These are phyloP conservation scores for Lagenidium giganteum DNA, from an alignment of 352 stramenopile genomes.

Conservation along the genomic window DNA sequence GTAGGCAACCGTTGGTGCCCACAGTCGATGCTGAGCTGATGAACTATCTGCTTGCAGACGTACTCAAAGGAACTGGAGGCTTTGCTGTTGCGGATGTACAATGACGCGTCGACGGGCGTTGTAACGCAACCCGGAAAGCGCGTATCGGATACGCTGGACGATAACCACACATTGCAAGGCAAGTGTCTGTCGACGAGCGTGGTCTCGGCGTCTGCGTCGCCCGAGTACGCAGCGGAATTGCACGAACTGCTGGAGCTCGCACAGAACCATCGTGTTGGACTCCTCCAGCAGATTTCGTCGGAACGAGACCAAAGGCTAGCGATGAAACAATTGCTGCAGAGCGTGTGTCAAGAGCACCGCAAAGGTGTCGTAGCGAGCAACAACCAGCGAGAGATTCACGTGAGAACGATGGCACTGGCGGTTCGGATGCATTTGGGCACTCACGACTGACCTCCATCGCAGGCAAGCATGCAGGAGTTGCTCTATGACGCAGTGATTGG, in stretches of 20 bases:
- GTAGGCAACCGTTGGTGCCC: no score
- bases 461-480: constrained; percentile 34
- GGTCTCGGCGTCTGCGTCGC: neutral
- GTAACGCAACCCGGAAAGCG: no score
- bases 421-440: neutral
- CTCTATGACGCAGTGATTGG: constrained; percentile 73
- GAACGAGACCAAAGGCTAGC: constrained; percentile 52
- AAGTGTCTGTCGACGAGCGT: no score
- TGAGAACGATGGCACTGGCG: constrained; percentile 15
- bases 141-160: no score
- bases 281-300: constrained; percentile 49
- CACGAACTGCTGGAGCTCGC: constrained; percentile 47
- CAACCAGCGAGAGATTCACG: constrained; percentile 16
- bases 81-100: constrained; percentile 56
- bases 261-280: constrained; percentile 36
- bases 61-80: constrained; percentile 63
- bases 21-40: neutral
- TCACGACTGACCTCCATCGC: neutral
- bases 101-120: constrained; percentile 33
- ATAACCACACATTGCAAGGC: no score
- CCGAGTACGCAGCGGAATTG: constrained; percentile 31
- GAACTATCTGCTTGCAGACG: constrained; percentile 18
- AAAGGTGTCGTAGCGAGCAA: constrained; percentile 9
- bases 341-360: neutral
- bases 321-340: constrained; percentile 43